Evolutionary conservation across 1,284 basidiomycete species (phyloP).

Genomic region (Marasmius fiardii): DNA sequence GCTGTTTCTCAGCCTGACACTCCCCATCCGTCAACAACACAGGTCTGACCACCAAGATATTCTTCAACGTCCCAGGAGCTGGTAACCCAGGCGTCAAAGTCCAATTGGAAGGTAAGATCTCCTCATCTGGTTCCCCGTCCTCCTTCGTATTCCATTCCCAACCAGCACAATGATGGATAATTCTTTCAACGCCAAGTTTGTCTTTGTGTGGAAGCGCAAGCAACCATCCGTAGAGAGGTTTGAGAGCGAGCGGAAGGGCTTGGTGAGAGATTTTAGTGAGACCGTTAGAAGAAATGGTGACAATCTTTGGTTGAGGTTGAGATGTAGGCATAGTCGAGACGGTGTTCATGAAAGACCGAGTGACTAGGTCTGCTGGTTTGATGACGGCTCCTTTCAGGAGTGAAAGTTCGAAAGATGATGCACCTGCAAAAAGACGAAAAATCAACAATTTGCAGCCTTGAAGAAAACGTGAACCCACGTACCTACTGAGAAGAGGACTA

Average conservation of each 20-base stretch:
- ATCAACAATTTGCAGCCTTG: not conserved
- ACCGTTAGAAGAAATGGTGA: slow-evolving; percentile 52
- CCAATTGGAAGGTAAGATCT: slow-evolving; percentile 44
- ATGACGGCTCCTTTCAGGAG: slow-evolving; percentile 41
- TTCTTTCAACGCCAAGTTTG: slow-evolving; percentile 44
- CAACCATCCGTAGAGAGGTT: slow-evolving; percentile 34
- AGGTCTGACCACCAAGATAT: slow-evolving; percentile 51
- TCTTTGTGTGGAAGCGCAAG: slow-evolving; percentile 40
- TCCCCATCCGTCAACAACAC: slow-evolving; percentile 54
- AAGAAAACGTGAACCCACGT: no score
- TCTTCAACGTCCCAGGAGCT: slow-evolving; percentile 34
- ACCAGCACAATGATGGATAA: slow-evolving; percentile 33
- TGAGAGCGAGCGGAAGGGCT: slow-evolving; percentile 43
- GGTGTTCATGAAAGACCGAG: slow-evolving; percentile 44
- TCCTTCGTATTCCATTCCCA: slow-evolving; percentile 36
- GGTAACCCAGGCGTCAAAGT: slow-evolving; percentile 34
- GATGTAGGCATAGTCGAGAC: slow-evolving; percentile 41
- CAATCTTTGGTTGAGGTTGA: slow-evolving; percentile 40
- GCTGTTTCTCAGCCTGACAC: slow-evolving; percentile 49
- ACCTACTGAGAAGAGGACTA: slow-evolving; percentile 52
- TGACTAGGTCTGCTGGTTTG: slow-evolving; percentile 47
- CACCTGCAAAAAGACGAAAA: slow-evolving; percentile 27
- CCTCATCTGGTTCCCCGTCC: slow-evolving; percentile 31
- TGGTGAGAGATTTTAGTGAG: slow-evolving; percentile 40
- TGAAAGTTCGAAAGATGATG: slow-evolving; percentile 36